These are phyloP conservation scores for Penicillium dipodomyicola DNA, from an alignment of 495 filamentous ascomycete species.

Conservation along the genomic window DNA sequence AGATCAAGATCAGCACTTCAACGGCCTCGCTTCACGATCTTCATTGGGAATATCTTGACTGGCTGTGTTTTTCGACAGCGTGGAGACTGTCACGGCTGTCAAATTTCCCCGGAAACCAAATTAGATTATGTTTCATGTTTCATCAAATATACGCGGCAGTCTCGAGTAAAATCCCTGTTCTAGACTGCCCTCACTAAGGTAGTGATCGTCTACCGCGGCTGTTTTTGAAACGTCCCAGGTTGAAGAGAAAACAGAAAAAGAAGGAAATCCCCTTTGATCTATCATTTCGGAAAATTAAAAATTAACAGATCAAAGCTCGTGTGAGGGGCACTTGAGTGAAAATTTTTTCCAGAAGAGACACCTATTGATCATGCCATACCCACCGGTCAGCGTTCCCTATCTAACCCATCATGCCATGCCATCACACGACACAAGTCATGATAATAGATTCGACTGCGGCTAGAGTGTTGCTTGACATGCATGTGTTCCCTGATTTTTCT, in stretches of 20 bases:
- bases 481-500: slow-evolving; percentile 9
- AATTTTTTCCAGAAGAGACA: slow-evolving; percentile 3
- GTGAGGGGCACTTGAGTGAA: not conserved
- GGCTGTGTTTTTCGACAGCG: not conserved
- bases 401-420: slow-evolving; percentile 19
- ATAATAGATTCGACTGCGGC: not conserved
- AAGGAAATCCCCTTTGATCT: not conserved
- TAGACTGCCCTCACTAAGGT: slow-evolving; percentile 5
- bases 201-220: slow-evolving; percentile 23
- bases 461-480: not conserved
- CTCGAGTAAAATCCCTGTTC: not conserved
- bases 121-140: slow-evolving; percentile 17
- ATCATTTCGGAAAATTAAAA: not conserved
- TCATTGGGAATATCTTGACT: not conserved
- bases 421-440: slow-evolving; percentile 12
- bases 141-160: no score
- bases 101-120: slow-evolving; percentile 21
- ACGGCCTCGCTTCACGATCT: not conserved
- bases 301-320: not conserved
- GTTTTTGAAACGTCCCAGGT: slow-evolving; percentile 23
- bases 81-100: slow-evolving; percentile 10
- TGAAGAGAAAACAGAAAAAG: not conserved
- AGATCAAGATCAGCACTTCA: not conserved
- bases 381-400: slow-evolving; percentile 5
- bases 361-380: slow-evolving; percentile 21